Conservation (phyloP, 345 rosid genomes). For the Eucalyptus viminalis region DNA sequence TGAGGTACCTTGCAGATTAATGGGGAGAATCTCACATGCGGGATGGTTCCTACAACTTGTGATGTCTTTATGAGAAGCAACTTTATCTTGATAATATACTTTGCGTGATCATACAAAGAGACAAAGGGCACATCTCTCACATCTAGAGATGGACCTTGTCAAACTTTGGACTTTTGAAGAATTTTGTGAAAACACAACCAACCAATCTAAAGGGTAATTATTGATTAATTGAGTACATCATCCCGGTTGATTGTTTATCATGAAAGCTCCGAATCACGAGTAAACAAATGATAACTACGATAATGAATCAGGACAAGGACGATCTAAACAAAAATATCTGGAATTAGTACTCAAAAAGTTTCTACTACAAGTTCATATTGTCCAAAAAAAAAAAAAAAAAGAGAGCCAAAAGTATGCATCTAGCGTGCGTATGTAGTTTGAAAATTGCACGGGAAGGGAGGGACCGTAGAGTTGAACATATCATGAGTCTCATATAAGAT, state of each 20-base stretch:
- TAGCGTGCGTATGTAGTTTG: background rate
- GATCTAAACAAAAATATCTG: background rate
- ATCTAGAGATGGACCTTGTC: background rate
- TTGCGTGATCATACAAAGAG: background rate
- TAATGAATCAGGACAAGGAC: background rate
- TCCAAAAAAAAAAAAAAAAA: background rate
- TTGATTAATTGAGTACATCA: background rate
- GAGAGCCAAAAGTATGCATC: background rate
- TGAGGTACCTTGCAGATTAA: background rate
- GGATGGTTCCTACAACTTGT: background rate
- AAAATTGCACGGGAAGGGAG: background rate
- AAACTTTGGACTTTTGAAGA: background rate
- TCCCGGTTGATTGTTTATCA: background rate
- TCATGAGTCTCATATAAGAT: background rate
- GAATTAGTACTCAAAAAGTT: background rate
- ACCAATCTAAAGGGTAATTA: background rate
- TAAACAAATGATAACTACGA: background rate
- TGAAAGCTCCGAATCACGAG: background rate
- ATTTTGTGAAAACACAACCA: background rate
- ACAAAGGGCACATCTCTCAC: background rate
- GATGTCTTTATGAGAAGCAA: background rate
- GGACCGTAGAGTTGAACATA: background rate
- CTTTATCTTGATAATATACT: background rate
- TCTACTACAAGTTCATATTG: background rate
- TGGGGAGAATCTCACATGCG: background rate